A percentile compares a stretch with the other conserved stretches of the same genome.
phyloP scores from a whole-genome alignment of 1,139 yeast species.

The Candida mesenterica region DNA sequence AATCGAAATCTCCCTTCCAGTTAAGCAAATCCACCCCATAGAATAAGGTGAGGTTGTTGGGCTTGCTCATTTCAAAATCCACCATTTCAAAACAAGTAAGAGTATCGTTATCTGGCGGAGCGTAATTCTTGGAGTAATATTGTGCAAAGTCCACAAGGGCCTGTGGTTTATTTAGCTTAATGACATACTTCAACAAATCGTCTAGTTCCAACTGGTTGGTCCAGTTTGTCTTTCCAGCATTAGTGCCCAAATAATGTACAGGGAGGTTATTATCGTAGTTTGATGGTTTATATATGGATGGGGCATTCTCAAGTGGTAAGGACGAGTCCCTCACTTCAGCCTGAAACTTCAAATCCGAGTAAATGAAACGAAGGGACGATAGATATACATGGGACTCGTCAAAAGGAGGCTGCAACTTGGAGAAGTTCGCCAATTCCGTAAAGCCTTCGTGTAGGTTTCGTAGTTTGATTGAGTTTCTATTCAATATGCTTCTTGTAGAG shows the following conservation, averaged over 20 bases:
- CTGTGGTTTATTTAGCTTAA: constrained; percentile 23
- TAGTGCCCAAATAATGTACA: constrained; percentile 19
- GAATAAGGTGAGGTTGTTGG: constrained; percentile 6
- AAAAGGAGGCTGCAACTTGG: constrained; percentile 4
- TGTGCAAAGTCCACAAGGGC: constrained; percentile 13
- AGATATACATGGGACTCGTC: constrained; percentile 32
- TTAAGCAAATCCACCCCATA: constrained; percentile 19
- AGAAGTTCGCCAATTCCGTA: constrained; percentile 24
- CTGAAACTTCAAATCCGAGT: constrained; percentile 61
- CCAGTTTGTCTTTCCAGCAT: constrained; percentile 26
- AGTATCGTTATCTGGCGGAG: constrained; percentile 6
- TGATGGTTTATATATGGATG: constrained; percentile 8
- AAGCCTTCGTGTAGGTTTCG: constrained; percentile 53
- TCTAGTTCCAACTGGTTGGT: constrained; percentile 32
- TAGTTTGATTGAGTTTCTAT: constrained; percentile 46
- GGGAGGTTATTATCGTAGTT: constrained; percentile 9
- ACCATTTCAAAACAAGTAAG: constrained; percentile 33
- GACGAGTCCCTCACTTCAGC: constrained; percentile 40
- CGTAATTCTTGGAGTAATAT: constrained; percentile 16
- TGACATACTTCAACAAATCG: constrained; percentile 32
- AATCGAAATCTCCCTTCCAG: constrained; percentile 16
- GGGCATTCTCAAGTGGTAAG: constrained; percentile 9
- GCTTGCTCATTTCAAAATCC: constrained; percentile 17
- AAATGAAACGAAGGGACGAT: constrained; percentile 58
- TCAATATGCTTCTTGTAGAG: constrained; percentile 54